Conservation (phyloP, 2,329 filamentous ascomycete genomes). For the Dothidotthia symphoricarpi region DNA sequence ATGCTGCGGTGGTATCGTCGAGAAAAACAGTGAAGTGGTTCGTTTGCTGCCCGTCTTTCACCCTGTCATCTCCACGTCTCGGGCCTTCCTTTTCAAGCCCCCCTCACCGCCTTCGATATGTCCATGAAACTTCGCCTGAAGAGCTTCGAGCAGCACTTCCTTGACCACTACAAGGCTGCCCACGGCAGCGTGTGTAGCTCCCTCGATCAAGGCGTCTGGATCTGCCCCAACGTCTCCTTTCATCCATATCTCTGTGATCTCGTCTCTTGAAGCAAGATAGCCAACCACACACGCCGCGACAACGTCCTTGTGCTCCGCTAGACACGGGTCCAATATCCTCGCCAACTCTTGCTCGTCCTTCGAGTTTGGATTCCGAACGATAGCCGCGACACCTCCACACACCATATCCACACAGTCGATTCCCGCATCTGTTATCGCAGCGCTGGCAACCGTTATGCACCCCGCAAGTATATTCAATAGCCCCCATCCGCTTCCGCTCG, state of each 20-base stretch:
- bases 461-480: constrained; percentile 88
- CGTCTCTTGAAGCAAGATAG: constrained; percentile 81
- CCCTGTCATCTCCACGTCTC: constrained; percentile 36
- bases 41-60: constrained; percentile 11
- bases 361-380: constrained; percentile 53
- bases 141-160: constrained; percentile 58
- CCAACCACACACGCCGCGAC: constrained; percentile 84
- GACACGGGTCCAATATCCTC: constrained; percentile 76
- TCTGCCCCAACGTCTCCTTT: constrained; percentile 64
- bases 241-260: constrained; percentile 92
- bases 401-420: constrained; percentile 95
- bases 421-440: constrained; percentile 87
- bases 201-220: constrained; percentile 59
- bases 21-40: too few relatives aligned
- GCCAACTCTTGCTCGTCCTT: constrained; percentile 36
- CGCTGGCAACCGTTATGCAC: constrained; percentile 90
- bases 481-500: constrained; percentile 70
- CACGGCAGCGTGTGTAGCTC: constrained; percentile 62
- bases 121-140: constrained; percentile 33
- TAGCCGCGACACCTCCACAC: constrained; percentile 81
- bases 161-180: constrained; percentile 60
- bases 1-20: too few relatives aligned
- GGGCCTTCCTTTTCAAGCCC: constrained; percentile 27
- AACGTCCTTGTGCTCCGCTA: constrained; percentile 74
- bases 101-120: constrained; percentile 15